Evolutionary conservation across 2,329 filamentous ascomycete species (phyloP).

Genomic region (Arthrobotrys sphaeroides): DNA sequence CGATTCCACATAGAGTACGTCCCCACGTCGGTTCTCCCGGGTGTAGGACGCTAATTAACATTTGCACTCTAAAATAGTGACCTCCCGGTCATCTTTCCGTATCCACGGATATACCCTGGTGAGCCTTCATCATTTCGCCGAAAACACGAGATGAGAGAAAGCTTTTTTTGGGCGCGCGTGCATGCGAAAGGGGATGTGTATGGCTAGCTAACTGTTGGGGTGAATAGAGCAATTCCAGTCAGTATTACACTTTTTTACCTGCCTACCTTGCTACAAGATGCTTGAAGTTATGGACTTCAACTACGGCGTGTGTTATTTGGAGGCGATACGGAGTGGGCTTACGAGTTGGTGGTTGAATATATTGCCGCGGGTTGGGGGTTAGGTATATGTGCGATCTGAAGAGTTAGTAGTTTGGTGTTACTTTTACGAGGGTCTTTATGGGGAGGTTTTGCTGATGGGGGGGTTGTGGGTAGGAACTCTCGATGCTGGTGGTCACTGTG

Average conservation of each 20-base stretch:
- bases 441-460: background rate
- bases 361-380: constrained; percentile 51
- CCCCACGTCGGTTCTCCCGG: background rate
- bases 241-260: constrained; percentile 42
- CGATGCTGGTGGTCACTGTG: constrained; percentile 92
- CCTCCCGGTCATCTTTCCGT: constrained; percentile 69
- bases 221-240: constrained; percentile 67
- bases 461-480: constrained; percentile 70
- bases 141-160: constrained; percentile 5
- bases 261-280: too few relatives aligned
- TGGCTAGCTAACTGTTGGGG: constrained; percentile 38
- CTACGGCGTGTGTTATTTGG: constrained; percentile 6
- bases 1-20: constrained; percentile 58
- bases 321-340: constrained; percentile 57
- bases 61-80: constrained; percentile 63
- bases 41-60: background rate
- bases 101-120: constrained; percentile 70
- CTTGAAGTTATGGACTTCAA: too few relatives aligned
- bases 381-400: constrained; percentile 86
- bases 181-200: constrained; percentile 50
- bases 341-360: constrained; percentile 8
- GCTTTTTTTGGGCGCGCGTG: too few relatives aligned
- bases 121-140: constrained; percentile 55
- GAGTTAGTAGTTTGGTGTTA: constrained; percentile 60
- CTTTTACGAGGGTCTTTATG: background rate